Conservation (phyloP, 2,329 filamentous ascomycete species). For the Hymenotorrendiella dingleyae region DNA sequence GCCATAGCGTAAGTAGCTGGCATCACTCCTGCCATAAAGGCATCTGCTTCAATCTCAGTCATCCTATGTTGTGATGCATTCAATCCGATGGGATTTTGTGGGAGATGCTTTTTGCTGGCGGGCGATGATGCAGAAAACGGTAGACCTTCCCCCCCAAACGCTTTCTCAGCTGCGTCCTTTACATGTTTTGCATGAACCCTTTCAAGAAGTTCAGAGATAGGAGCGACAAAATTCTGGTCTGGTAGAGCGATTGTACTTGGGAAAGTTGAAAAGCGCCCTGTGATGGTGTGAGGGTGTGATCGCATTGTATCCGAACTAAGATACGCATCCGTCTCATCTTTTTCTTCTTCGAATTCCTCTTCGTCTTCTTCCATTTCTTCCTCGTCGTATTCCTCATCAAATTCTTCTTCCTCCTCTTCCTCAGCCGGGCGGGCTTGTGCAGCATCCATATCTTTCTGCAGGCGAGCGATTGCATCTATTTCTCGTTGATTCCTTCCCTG, state of each 20-base stretch:
- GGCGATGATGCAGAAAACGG: conserved; percentile 74
- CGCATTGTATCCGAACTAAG: conserved; percentile 40
- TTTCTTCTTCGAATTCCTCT: conserved; percentile 22
- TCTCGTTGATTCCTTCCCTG: conserved; percentile 28
- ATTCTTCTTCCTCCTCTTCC: conserved; percentile 20
- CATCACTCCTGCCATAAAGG: conserved; percentile 62
- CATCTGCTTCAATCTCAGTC: conserved; percentile 70
- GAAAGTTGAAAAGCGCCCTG: conserved; percentile 68
- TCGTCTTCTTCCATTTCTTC: conserved; percentile 21
- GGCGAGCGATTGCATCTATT: conserved; percentile 26
- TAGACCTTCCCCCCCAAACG: conserved; percentile 71
- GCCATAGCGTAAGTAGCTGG: conserved; percentile 66
- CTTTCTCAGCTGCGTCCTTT: conserved; percentile 60
- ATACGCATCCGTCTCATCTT: conserved; percentile 21
- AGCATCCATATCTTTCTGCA: conserved; percentile 29
- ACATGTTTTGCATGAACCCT: conserved; percentile 70
- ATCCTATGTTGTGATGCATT: conserved; percentile 60
- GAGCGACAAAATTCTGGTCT: conserved; percentile 59
- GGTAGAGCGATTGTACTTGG: conserved; percentile 74
- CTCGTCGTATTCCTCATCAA: conserved; percentile 19
- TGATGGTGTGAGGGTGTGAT: conserved; percentile 66
- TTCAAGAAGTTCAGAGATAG: conserved; percentile 63
- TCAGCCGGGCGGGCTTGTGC: conserved; percentile 24
- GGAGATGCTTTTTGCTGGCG: conserved; percentile 44
- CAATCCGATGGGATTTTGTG: conserved; percentile 60